These are phyloP conservation scores for Bipolaris oryzae DNA, from an alignment of 2,329 filamentous ascomycete genomes.

Conservation along the genomic window DNA sequence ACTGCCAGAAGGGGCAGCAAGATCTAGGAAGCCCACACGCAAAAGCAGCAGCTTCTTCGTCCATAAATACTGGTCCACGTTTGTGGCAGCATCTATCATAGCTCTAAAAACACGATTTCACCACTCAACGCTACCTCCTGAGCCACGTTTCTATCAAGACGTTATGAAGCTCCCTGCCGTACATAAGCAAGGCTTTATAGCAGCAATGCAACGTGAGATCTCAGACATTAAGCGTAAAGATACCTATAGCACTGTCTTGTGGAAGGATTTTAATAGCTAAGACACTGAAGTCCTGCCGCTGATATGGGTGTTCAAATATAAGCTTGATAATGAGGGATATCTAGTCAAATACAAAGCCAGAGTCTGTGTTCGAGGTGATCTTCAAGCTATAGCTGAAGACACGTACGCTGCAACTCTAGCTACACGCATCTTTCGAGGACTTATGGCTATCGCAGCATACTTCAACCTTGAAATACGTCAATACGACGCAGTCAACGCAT, in stretches of 20 bases:
- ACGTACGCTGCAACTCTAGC: not conserved
- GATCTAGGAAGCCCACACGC: constrained; percentile 9
- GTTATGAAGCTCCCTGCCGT: constrained; percentile 14
- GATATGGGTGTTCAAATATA: constrained; percentile 22
- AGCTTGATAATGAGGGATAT: constrained; percentile 20
- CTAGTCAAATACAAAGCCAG: constrained; percentile 21
- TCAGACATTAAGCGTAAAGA: constrained; percentile 13
- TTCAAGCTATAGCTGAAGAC: constrained; percentile 8
- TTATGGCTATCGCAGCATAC: not conserved
- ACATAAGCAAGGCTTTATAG: constrained; percentile 18
- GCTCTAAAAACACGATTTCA: constrained; percentile 16
- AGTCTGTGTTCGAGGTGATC: constrained; percentile 18
- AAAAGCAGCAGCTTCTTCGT: constrained; percentile 22
- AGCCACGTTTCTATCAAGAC: constrained; percentile 15
- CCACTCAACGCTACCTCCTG: constrained; percentile 9
- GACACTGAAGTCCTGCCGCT: constrained; percentile 17
- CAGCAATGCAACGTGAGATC: constrained; percentile 13
- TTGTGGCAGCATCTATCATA: constrained; percentile 14
- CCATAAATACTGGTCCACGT: constrained; percentile 17
- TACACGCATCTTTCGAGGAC: not conserved
- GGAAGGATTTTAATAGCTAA: constrained; percentile 17
- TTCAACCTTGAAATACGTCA: not conserved
- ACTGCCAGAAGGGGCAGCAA: constrained; percentile 12
- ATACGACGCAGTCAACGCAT: not conserved
- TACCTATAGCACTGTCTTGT: constrained; percentile 18